Base-by-base conservation (phyloP, 495 filamentous ascomycete genomes). In the Talaromyces stipitatus region DNA sequence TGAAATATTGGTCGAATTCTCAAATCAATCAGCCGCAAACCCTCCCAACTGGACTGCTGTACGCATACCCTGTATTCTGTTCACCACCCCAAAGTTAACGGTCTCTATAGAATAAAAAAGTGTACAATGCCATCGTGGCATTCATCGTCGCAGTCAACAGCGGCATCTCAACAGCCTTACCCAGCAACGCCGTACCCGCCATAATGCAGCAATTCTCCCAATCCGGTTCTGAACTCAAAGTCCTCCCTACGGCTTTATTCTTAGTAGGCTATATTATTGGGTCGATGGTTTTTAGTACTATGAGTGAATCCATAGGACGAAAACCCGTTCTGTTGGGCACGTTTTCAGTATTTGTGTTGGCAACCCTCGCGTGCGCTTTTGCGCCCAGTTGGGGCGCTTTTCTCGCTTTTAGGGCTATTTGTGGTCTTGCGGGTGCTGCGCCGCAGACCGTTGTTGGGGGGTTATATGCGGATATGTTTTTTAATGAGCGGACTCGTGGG, bases 171-270 rank as follows among this genome's bases (percentile, higher is more conserved):
- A 82, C 82, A 23, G 78, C 86, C 0, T 66, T 94, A 5, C 85
- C 88, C 0, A 82, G 83, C 60, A 87, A 84, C 66, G 81, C 82
- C 41, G 79, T 82, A 36, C 78, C 75, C 8, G 77, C 72, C 47
- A 76, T 74, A 61, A 67, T 72, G 65, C 60, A 71, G n/a, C 66
- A 73, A n/a, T 73, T 74, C 59, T 32, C 64, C 48, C 51, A 66
- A 24, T 57, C 59, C 73, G 72, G 66, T 16, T 30, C 72, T 57
- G 52, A 63, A 6, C 74, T 82, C 36, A 76, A 82, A 36, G 82
- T 87, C 18, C 74, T 94, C 6, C 89, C 89, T 10, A 89, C 87
- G 0, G 88, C 87, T 0, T 80, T 91, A 1, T 94, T 84, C 57
- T 73, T 91, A 0, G 74, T 91, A 23, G 89, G 87, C 28, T 90